Base-by-base conservation (phyloP, 441 rosid species). In the Codiaeum variegatum region DNA sequence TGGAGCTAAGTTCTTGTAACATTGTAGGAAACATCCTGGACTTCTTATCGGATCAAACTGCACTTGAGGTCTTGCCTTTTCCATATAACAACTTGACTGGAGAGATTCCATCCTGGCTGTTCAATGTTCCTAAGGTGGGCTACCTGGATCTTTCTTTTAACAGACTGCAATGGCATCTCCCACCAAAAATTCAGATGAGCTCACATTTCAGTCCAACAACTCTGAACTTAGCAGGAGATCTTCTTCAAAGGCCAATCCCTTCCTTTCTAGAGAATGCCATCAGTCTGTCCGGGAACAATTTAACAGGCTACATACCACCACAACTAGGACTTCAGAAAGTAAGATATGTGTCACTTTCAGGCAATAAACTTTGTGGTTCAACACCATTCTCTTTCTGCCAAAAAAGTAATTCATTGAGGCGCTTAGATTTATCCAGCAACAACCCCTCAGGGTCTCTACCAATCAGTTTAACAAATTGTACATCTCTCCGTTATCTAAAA, bases 31-130 rank as follows among this genome's bases (percentile, higher is more conserved):
- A 13, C 42, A 72, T 81, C 36, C 77, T 72, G 38, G 34, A 42
- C 71, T 75, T 69, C 34, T 68, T 81, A 10, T 64, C 67, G 26
- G 60, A 77, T 59, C 62, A 72, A 49, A 75, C 74, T 19, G 15
- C 71, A 26, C 72, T 74, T 6, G 0, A 15, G 6, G 36, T 4
- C 44, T 59, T 77, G 28, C 15, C 71, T 66, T 62, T 75, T 42
- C 32, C 75, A 9, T 23, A 69, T 21, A 79, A 75, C 49, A 72
- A 24, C 59, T 47, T 79, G 51, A 72, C 54, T 1, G 75, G 75
- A 51, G 1, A 31, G 72, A 75, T 75, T 47, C 82, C 82, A 10
- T n/a, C 73, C 28, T 75, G 79, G 76, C 26, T 75, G 51, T 79
- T 75, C 66, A 34, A 63, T 71, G 71, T 72, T 23, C 79, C 74